Evolutionary conservation across 768 basidiomycete genomes (phyloP), one percentile per base, ranked within the genome.

Genomic region (Boletus pseudopeckii): DNA sequence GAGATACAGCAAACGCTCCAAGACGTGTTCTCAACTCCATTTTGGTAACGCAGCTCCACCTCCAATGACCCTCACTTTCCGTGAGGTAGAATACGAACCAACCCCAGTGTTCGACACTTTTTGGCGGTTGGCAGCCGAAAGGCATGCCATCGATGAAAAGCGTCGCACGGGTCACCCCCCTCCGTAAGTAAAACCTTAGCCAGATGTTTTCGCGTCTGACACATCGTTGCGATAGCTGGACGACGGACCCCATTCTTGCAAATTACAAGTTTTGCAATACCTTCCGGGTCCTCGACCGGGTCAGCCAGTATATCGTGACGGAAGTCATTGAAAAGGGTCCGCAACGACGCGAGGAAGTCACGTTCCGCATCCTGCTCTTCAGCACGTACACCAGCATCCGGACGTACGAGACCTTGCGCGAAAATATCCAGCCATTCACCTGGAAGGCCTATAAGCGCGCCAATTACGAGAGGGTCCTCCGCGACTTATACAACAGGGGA

Each of bases 341-440:
- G 3, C 83, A 84, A 59, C 69, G 74, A 30, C 77, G 79, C 20
- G 69, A 71, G 14, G 90, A 92, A 66, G 66, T 88, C 49, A 77
- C 80, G 22, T 92, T 92, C 59, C 85, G 90, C 42, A 78, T 91
- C 52, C 58, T 80, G 54, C 74, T 92, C 38, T 92, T 87, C 75
- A 85, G 84, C 61, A 74, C 73, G 13, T 92, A 86, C 73, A 88
- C 84, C 58, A 82, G 72, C 59, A 83, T 86, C 41, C 80, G 80
- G 53, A 91, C 90, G 9, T 92, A 86, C 81, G 79, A 88, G 64
- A 70, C 77, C 17, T 73, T 92, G 26, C 71, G 72, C 45, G 52
- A 67, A 9, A 65, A 78, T 4, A 72, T 90, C 22, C 80, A 84
- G 15, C 74, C 78, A 14, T 74, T 85, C 46, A 86, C 79, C 37